phyloP scores from a whole-genome alignment of 148 eudicot species.

The Pharnaceum exiguum region DNA sequence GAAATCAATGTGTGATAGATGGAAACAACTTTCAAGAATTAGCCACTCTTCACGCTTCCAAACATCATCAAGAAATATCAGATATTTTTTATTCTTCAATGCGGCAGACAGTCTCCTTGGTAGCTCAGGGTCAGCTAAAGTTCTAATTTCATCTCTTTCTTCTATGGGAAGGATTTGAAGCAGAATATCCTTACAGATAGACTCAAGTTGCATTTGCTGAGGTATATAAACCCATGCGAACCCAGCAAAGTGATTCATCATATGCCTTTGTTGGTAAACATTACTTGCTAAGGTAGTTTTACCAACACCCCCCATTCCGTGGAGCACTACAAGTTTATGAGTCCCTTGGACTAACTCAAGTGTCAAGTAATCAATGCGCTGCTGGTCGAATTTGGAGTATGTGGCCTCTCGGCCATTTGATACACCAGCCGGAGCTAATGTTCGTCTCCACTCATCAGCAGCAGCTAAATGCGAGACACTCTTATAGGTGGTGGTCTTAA shows the following conservation, averaged over 20 bases:
- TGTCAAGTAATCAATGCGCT: not conserved
- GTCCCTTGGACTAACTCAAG: not conserved
- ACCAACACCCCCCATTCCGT: slow-evolving; percentile 23
- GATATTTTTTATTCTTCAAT: not conserved
- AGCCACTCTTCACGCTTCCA: slow-evolving; percentile 16
- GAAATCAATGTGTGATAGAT: not conserved
- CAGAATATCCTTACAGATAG: slow-evolving; percentile 10
- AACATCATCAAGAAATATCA: slow-evolving; percentile 27
- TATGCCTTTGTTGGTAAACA: slow-evolving; percentile 1
- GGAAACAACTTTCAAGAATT: slow-evolving; percentile 5
- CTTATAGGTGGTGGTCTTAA: slow-evolving; percentile 4
- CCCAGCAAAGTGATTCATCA: slow-evolving; percentile 7
- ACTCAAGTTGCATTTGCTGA: slow-evolving; percentile 7
- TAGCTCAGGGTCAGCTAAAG: slow-evolving; percentile 6
- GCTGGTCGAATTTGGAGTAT: not conserved
- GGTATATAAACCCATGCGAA: slow-evolving; percentile 25
- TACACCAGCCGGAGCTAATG: too few relatives aligned
- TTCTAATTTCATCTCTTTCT: not conserved
- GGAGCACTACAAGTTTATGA: slow-evolving; percentile 8
- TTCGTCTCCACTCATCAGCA: too few relatives aligned
- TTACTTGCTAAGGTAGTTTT: slow-evolving; percentile 17
- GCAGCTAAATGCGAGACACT: too few relatives aligned
- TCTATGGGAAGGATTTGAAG: not conserved
- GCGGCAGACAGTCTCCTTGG: not conserved
- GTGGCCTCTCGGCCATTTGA: not conserved